These are phyloP conservation scores for Dianthus caryophyllus DNA, from an alignment of 148 eudicot species.

Conservation along the genomic window DNA sequence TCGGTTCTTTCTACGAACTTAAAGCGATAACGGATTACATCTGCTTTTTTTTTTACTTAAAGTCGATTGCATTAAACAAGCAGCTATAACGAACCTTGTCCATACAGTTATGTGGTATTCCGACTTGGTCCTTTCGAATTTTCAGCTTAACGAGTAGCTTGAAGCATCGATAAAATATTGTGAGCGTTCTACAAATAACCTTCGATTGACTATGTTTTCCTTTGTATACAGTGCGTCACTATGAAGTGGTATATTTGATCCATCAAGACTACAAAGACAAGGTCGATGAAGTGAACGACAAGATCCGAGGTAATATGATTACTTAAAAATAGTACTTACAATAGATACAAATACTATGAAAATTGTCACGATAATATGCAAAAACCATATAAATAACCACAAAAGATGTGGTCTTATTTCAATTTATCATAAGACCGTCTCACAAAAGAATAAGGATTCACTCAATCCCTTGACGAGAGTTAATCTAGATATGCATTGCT, in stretches of 20 bases:
- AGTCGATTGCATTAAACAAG: no score
- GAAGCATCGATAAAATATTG: not conserved
- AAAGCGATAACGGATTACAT: no score
- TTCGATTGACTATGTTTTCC: not conserved
- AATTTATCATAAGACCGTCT: not conserved
- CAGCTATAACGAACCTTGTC: no score
- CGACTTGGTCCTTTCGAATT: not conserved
- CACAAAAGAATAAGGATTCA: no score
- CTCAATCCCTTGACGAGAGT: not conserved
- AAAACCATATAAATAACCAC: no score
- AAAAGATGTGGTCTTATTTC: no score
- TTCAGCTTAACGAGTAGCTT: not conserved
- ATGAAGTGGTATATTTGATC: constrained; percentile 84
- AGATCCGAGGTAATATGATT: constrained; percentile 61
- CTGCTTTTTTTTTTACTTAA: not conserved
- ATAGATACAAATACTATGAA: no score
- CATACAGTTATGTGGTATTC: not conserved
- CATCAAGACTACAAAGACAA: constrained; percentile 67
- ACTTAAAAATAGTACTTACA: no score
- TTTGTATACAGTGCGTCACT: constrained; percentile 67
- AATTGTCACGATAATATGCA: no score
- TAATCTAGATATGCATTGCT: no score
- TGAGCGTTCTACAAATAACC: not conserved
- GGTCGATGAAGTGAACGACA: constrained; percentile 70
- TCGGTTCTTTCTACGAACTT: not conserved